Base-by-base conservation (phyloP, 176 grass and related monocot species). In the Carex scoparia region DNA sequence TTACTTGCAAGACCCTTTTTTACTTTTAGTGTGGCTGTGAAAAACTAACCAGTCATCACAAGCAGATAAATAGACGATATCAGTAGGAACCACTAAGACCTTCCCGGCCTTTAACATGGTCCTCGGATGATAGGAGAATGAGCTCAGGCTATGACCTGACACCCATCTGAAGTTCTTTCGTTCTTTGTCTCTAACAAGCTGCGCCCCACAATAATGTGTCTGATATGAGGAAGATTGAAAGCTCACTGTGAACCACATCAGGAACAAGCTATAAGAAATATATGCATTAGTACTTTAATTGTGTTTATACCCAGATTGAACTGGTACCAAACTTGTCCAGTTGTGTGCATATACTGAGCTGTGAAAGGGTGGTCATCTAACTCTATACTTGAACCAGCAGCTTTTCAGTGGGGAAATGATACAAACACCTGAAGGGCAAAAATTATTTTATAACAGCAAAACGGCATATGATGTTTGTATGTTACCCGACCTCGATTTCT, bases 11-110 rank as follows among this genome's bases (percentile, higher is more conserved):
- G 16, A 38, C 0, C 23, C 23, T 5, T 51, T 54, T 53, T 75
- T 53, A 12, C 10, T 75, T 75, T 53, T 53, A 28, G 8, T 28
- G 19, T 6, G 27, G 46, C 19, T 10, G 74, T 40, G 35, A 56
- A 67, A 62, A 46, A 87, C 88, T 93, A 85, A 98, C 93, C 95
- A 98, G 32, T 93, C 93, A 92, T 98, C 95, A 88, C 93, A 98
- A 81, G 93, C 85, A 83, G 95, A 95, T 42, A 91, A 89, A 0
- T 95, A 95, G 31, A 98, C 87, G 14, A 93, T 98, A 87, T 98
- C 95, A 0, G 95, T 98, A 1, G 95, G 95, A 73, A 98, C 95
- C 0, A 91, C 93, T 1, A 95, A 93, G 81, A 98, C 93, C 84
- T 89, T 84, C 1, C 88, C 92, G 85, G 91, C 14, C 61, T 84